Base-by-base conservation (phyloP, 1,139 yeast species). In the Suhomyces choctaworum region DNA sequence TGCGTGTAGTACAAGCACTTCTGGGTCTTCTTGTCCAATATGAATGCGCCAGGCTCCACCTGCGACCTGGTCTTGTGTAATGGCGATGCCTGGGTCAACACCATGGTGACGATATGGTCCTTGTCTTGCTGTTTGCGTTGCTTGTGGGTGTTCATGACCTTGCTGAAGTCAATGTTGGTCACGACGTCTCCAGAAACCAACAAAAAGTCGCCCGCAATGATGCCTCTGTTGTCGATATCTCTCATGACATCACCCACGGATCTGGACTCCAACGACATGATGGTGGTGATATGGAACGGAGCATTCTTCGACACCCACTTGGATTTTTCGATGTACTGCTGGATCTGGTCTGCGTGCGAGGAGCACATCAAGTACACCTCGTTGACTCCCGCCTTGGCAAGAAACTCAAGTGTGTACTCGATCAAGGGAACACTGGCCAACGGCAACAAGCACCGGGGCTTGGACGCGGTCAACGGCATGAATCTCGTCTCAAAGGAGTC, bases 191-290 rank as follows among this genome's bases (percentile, higher is more conserved):
- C 98, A 11, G 95, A 80, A 26, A 94, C 86, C 27, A 92, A 71
- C 41, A 94, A 66, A 52, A 92, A 92, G 61, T 92, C 99, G 10
- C 94, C 88, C 3, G 86, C 78, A 37, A 92, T 87, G 41, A 90
- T 65, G 2, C 97, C 96, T 54, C 95, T 74, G 43, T 87, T 82
- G 59, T 92, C 98, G 44, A 92, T 68, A 56, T 90, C 97, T 58
- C 98, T 76, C 95, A 92, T 84, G 20, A 95, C 95, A 65, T 92
- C 98, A 46, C 98, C 98, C 5, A 90, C 95, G 13, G 96, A 86
- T 57, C 90, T 70, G 11, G 94, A 82, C 57, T 90, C 97, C 28
- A 89, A 78, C n/a, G 95, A 78, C 70, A 86, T 76, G 34, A 92
- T 76, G 3, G 94, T 82, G 32, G 79, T 78, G 29, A 92, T 72